Evolutionary conservation across 768 basidiomycete species (phyloP).

Genomic region (Mycena indigotica): DNA sequence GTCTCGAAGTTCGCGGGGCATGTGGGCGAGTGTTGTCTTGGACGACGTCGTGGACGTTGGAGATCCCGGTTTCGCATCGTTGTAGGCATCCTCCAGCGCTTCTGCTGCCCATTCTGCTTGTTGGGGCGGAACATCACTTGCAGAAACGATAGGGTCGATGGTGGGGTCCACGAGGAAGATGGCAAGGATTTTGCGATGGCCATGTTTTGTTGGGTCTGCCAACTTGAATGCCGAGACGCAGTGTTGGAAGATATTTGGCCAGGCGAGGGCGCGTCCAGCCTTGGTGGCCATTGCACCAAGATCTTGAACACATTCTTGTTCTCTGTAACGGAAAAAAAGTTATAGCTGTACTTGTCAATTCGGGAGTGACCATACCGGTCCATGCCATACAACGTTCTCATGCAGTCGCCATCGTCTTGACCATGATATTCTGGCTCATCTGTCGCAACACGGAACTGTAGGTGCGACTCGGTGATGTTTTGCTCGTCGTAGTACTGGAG

Average conservation of each 20-base stretch:
- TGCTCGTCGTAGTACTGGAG: constrained; percentile 24
- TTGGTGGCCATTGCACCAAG: constrained; percentile 32
- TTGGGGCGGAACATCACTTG: constrained; percentile 34
- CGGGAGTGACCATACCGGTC: constrained; percentile 3
- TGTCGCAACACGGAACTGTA: constrained; percentile 15
- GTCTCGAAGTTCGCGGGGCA: constrained; percentile 18
- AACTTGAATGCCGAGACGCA: constrained; percentile 39
- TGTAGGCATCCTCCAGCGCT: constrained; percentile 16
- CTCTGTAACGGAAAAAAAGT: not conserved
- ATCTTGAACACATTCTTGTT: constrained; percentile 20
- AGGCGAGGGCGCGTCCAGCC: constrained; percentile 35
- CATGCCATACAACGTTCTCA: constrained; percentile 8
- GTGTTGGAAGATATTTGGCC: constrained; percentile 43
- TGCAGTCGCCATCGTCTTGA: constrained; percentile 19
- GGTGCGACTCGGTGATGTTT: constrained; percentile 20
- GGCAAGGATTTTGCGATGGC: constrained; percentile 42
- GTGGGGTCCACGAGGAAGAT: constrained; percentile 43
- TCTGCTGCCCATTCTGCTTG: constrained; percentile 31
- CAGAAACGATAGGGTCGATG: constrained; percentile 30
- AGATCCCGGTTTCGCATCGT: not conserved
- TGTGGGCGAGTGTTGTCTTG: not conserved
- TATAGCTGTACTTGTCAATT: not conserved
- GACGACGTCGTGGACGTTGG: not conserved
- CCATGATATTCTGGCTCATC: constrained; percentile 17
- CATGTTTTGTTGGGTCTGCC: constrained; percentile 34